Conservation (phyloP, 495 filamentous ascomycete genomes). For the Tuber melanosporum region DNA sequence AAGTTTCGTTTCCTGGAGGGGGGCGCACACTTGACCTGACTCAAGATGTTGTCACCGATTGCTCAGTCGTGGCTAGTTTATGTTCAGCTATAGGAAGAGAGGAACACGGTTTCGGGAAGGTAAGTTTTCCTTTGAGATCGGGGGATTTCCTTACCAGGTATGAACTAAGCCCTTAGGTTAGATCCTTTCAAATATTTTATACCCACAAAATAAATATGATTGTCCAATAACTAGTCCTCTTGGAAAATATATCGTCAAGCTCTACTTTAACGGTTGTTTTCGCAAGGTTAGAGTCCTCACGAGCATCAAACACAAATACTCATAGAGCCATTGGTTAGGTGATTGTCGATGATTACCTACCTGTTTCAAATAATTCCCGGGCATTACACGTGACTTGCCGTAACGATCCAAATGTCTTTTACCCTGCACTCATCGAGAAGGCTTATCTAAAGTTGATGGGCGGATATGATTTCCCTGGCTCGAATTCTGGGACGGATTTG, state of each 20-base stretch:
- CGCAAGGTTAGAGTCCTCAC: slow-evolving; percentile 49
- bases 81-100: slow-evolving; percentile 69
- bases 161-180: slow-evolving; percentile 38
- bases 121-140: slow-evolving; percentile 38
- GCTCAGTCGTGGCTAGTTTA: slow-evolving; percentile 92
- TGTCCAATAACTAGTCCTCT: slow-evolving; percentile 59
- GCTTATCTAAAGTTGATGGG: slow-evolving; percentile 95
- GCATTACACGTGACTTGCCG: slow-evolving; percentile 84
- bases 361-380: slow-evolving; percentile 63
- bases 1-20: slow-evolving; percentile 28
- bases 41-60: slow-evolving; percentile 90
- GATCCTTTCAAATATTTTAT: slow-evolving; percentile 63
- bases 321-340: slow-evolving; percentile 46
- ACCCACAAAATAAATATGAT: slow-evolving; percentile 59
- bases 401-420: slow-evolving; percentile 66
- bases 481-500: slow-evolving; percentile 90
- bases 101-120: slow-evolving; percentile 56
- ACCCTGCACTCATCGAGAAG: slow-evolving; percentile 94
- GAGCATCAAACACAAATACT: slow-evolving; percentile 9
- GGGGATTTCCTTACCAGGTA: slow-evolving; percentile 31
- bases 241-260: slow-evolving; percentile 84
- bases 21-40: slow-evolving; percentile 63
- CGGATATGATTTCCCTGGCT: slow-evolving; percentile 97
- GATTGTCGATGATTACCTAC: slow-evolving; percentile 84
- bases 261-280: slow-evolving; percentile 92